Evolutionary conservation across 306 rosid species (phyloP).

Genomic region (Pyrus pyrifolia): DNA sequence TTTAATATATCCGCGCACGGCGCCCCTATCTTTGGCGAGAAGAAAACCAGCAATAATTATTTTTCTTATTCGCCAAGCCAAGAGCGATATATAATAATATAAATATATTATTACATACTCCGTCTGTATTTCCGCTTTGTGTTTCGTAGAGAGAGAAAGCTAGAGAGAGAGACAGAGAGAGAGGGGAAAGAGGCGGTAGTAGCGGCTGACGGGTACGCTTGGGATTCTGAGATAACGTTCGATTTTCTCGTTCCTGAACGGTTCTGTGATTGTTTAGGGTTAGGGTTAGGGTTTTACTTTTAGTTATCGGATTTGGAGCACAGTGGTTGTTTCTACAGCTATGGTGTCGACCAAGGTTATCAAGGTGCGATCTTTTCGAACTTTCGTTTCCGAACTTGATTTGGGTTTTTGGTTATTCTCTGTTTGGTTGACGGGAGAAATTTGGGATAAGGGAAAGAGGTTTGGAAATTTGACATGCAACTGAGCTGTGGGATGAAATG

Average conservation of each 20-base stretch:
- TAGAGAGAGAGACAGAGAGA: background rate
- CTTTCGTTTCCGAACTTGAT: background rate
- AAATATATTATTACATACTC: background rate
- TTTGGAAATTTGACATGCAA: background rate
- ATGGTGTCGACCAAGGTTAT: conserved; percentile 66
- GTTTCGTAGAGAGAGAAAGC: background rate
- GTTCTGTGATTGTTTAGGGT: background rate
- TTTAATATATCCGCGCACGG: background rate
- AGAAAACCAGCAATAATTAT: conserved; percentile 14
- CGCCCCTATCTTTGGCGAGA: conserved; percentile 3
- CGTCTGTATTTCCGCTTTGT: background rate
- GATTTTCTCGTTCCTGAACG: background rate
- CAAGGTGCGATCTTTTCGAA: conserved; percentile 49
- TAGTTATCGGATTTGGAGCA: background rate
- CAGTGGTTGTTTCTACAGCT: conserved; percentile 6
- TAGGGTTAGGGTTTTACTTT: background rate
- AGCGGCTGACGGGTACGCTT: conserved; percentile 41
- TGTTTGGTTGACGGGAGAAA: background rate
- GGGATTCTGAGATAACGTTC: background rate
- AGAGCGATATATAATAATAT: background rate
- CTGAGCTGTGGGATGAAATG: background rate
- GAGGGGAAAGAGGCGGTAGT: background rate
- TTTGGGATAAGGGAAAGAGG: background rate
- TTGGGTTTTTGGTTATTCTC: background rate
- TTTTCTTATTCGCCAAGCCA: conserved; percentile 56